Percentiles rank a stretch among this genome's conserved stretches.
Conservation (phyloP, 768 basidiomycete genomes). For the Tulasnella calospora region DNA sequence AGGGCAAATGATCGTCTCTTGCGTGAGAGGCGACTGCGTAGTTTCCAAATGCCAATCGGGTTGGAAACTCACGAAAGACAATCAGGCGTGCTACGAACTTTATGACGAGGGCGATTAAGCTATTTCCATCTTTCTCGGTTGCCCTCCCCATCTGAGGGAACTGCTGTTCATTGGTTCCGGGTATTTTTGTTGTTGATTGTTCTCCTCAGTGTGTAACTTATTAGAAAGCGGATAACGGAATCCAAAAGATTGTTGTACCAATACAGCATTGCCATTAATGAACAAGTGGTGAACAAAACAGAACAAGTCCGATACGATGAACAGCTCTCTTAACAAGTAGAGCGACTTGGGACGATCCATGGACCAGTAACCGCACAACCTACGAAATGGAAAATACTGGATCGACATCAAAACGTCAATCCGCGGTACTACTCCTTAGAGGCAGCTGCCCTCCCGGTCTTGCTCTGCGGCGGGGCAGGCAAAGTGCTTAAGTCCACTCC, state of each 20-base stretch:
- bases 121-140: not conserved
- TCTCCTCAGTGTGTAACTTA: too few relatives aligned
- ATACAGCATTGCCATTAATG: not conserved
- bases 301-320: too few relatives aligned
- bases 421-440: not conserved
- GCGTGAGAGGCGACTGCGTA: not conserved
- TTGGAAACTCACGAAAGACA: not conserved
- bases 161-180: too few relatives aligned
- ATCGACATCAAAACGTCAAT: not conserved
- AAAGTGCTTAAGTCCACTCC: slow-evolving; percentile 19
- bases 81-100: not conserved
- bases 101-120: slow-evolving; percentile 22
- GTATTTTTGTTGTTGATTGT: too few relatives aligned
- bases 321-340: too few relatives aligned
- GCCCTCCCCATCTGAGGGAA: too few relatives aligned
- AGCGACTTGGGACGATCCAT: too few relatives aligned
- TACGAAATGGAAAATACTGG: not conserved
- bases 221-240: too few relatives aligned
- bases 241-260: too few relatives aligned
- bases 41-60: slow-evolving; percentile 8
- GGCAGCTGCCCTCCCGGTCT: not conserved
- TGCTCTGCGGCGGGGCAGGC: slow-evolving; percentile 4
- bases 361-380: too few relatives aligned
- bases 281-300: not conserved
- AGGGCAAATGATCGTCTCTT: not conserved